phyloP scores from a whole-genome alignment of 2,329 filamentous ascomycete genomes.

The Penicillium fuscoglaucum region DNA sequence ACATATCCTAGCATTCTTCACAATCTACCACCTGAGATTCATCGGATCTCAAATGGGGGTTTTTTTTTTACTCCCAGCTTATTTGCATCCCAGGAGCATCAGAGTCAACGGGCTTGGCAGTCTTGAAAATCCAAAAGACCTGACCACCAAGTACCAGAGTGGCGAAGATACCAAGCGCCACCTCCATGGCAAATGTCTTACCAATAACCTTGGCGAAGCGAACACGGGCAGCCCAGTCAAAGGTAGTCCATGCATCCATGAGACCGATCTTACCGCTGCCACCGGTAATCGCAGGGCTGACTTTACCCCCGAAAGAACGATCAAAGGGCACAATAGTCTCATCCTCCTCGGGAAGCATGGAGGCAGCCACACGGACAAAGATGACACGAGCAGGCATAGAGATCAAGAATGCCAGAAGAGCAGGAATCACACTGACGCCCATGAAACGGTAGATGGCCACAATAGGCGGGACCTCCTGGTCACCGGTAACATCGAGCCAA shows the following conservation, averaged over 20 bases:
- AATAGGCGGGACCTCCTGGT: constrained; percentile 36
- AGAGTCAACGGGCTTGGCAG: constrained; percentile 8
- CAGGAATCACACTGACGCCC: constrained; percentile 44
- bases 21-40: background rate
- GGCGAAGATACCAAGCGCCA: constrained; percentile 52
- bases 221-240: constrained; percentile 69
- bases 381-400: constrained; percentile 75
- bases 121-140: constrained; percentile 44
- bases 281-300: constrained; percentile 71
- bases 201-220: constrained; percentile 72
- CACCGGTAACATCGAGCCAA: constrained; percentile 35
- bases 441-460: constrained; percentile 38
- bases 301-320: constrained; percentile 75
- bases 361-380: constrained; percentile 81
- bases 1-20: background rate
- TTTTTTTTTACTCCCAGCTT: background rate
- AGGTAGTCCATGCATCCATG: constrained; percentile 75
- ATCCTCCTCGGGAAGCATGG: constrained; percentile 75
- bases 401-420: constrained; percentile 58
- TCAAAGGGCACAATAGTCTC: constrained; percentile 89
- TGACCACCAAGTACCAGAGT: constrained; percentile 55
- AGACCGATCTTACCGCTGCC: constrained; percentile 71
- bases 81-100: constrained; percentile 2
- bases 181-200: constrained; percentile 65
- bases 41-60: background rate